Evolutionary conservation across 2,329 filamentous ascomycete genomes (phyloP), one percentile per base, ranked within the genome.

Genomic region (Parasarocladium wereldwijsianum): DNA sequence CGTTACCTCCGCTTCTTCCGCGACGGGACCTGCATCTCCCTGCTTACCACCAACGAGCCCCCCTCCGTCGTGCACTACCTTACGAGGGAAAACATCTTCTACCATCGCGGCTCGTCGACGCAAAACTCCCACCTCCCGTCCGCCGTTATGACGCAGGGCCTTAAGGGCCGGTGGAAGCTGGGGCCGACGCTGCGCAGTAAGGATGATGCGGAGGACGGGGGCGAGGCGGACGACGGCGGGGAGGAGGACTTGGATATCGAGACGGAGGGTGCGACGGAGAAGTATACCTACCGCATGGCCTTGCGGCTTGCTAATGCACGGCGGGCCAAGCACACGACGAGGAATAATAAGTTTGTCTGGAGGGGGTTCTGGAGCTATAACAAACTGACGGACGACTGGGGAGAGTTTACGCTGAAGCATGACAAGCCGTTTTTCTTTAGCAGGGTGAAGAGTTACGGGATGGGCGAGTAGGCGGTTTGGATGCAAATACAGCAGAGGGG

Each of bases 1-100:
- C 83, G 90, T 34, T 98, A 96, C 55, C 69, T 98, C 4, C 81
- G 90, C 31, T 90, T 98, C 59, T 90, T 90, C 58, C 80, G 85
- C 15, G 83, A 96, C 51, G 90, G 90, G 17, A 78, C 79, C 2
- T 73, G 69, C 38, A 75, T 96, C 35, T 83, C 76, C 32, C 65
- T 98, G 2, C 66, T 92, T 20, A 83, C 80, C 1, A 92, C 82
- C 1, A 57, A 69, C 5, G 83, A 93, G 47, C 90, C 90, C 1
- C 56, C 66, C n/a, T 82, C 92, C 12, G 81, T 96, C 9, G 83
- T 98, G 1, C 82, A 85, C 33, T 69, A 87, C 43, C 64, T 98
- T 13, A 83, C 72, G 21, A 73, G 71, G 36, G 76, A 84, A 17
- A 69, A 79, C 29, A 49, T 87, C 21, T 60, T 42, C n/a, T 37